phyloP scores from a whole-genome alignment of 1,284 basidiomycete species.

The Rhizopogon hawkerae region DNA sequence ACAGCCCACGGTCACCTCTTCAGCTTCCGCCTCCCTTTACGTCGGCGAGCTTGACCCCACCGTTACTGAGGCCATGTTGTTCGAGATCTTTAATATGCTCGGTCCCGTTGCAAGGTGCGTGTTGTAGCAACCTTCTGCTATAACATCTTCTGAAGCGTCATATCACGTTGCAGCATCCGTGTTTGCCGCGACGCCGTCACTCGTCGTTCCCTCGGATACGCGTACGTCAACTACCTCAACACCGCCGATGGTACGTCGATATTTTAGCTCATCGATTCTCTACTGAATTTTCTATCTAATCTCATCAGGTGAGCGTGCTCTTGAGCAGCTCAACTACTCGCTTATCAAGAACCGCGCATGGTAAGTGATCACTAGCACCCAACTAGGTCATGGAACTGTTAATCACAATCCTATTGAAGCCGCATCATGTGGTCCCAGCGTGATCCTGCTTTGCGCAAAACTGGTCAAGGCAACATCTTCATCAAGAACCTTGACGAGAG shows the following conservation, averaged over 20 bases:
- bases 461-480: slow-evolving; percentile 99
- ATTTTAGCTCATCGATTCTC: slow-evolving; percentile 1
- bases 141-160: neutral
- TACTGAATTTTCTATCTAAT: slow-evolving; percentile 10
- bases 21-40: slow-evolving; percentile 90
- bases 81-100: slow-evolving; percentile 99
- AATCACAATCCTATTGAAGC: slow-evolving; percentile 34
- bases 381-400: neutral
- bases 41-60: slow-evolving; percentile 98
- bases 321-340: slow-evolving; percentile 99
- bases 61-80: slow-evolving; percentile 99
- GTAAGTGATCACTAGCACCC: slow-evolving; percentile 33
- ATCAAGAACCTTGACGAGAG: slow-evolving; percentile 99
- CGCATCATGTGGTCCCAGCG: slow-evolving; percentile 99
- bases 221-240: slow-evolving; percentile 99
- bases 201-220: slow-evolving; percentile 98
- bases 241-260: slow-evolving; percentile 72
- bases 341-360: slow-evolving; percentile 97
- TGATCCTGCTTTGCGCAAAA: slow-evolving; percentile 98
- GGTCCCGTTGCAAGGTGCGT: slow-evolving; percentile 91
- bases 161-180: slow-evolving; percentile 67
- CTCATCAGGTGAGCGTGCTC: slow-evolving; percentile 80
- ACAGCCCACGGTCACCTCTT: slow-evolving; percentile 47
- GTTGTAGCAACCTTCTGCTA: slow-evolving; percentile 7
- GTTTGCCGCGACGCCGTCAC: slow-evolving; percentile 99